Base-by-base conservation (phyloP, 345 rosid species). In the Noccaea bulbosa region DNA sequence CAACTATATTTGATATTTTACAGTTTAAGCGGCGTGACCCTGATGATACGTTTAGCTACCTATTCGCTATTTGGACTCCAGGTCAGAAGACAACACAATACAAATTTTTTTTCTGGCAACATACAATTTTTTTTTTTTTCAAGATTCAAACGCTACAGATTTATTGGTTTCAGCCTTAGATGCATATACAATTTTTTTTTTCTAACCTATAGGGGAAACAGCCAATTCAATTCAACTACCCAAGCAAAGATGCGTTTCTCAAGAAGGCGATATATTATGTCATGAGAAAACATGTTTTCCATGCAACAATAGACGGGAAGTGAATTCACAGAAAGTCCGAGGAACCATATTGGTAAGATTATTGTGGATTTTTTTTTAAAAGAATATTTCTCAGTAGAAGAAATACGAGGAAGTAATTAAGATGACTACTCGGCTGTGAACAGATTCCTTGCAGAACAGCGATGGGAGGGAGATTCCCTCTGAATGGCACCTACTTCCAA, bases 361-460 rank as follows among this genome's bases (percentile, higher is more conserved):
- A 59, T 43, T 32, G 45, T 33, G 10, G 62, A 70, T 0, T 7
- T 0, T 0, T 11, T 40, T 44, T 41, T 12, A 51, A 12, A 20
- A 57, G 12, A 30, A 22, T 62, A 4, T 61, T 32, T 40, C 7
- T 44, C 15, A 9, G 39, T 54, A 17, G 27, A 27, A 27, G 24
- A 58, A 75, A 30, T 15, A 39, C 20, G 34, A 63, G 48, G 0
- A 50, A 35, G 16, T 39, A 10, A 17, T 56, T 55, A 55, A 9
- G 2, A 53, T 47, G 38, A 15, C 9, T 22, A 53, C 20, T 55
- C 38, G 45, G 33, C 57, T 56, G 46, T 46, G 64, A 52, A 71
- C 86, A 89, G 98, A 89, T 92, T 65, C 96, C 98, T 10, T 92
- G 96, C 71, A 81, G 96, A 80, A 90, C 98, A 67, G 98, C 96